These are phyloP conservation scores for Ilex aquifolium DNA, from an alignment of 257 asterid genomes.

Conservation along the genomic window DNA sequence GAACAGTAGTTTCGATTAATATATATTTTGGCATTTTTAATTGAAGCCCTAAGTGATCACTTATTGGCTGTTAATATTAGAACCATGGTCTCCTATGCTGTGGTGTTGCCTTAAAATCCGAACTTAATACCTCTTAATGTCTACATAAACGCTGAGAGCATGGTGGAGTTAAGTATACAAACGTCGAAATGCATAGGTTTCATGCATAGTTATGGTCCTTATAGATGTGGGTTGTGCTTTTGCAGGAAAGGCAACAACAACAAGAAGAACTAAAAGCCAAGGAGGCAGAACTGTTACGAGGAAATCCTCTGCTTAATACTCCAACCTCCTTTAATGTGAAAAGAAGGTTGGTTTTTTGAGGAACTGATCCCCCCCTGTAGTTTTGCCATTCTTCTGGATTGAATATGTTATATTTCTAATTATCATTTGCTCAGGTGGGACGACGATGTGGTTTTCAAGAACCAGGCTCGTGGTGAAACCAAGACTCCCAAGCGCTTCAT, in stretches of 20 bases:
- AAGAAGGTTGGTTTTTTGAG: conserved; percentile 47
- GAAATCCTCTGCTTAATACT: conserved; percentile 75
- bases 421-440: conserved; percentile 61
- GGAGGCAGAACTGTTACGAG: conserved; percentile 72
- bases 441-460: conserved; percentile 95
- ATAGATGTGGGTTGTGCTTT: conserved; percentile 1
- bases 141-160: too few species aligned
- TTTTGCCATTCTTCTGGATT: not conserved
- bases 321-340: conserved; percentile 67
- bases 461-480: conserved; percentile 85
- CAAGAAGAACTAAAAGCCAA: conserved; percentile 77
- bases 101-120: too few species aligned
- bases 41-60: too few species aligned
- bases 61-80: too few species aligned
- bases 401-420: not conserved
- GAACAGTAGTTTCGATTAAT: too few species aligned
- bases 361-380: not conserved
- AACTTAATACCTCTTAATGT: too few species aligned
- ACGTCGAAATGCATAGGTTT: too few species aligned
- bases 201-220: too few species aligned
- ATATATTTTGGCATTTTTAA: too few species aligned
- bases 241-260: conserved; percentile 61
- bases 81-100: too few species aligned
- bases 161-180: too few species aligned
- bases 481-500: conserved; percentile 74